A percentile compares a stretch with the other conserved stretches of the same genome.
These are phyloP conservation scores for Trametes sanguinea DNA, from an alignment of 768 basidiomycete species.

Conservation along the genomic window DNA sequence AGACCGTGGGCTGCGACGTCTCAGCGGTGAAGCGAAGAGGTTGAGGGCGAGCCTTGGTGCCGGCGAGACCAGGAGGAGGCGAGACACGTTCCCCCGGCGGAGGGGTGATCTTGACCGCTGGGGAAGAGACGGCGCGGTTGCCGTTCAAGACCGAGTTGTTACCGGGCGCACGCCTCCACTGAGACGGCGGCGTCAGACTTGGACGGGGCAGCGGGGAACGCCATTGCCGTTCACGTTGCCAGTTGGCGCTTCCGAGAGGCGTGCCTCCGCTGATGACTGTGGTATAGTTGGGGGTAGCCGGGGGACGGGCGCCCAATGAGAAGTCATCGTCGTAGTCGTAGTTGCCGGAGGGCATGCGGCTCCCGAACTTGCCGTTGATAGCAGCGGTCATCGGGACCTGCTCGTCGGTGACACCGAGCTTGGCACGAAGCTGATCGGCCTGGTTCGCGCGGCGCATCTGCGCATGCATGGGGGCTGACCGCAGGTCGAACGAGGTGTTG, in stretches of 20 bases:
- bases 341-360: slow-evolving; percentile 51
- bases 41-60: slow-evolving; percentile 54
- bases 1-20: slow-evolving; percentile 44
- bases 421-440: slow-evolving; percentile 64
- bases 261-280: slow-evolving; percentile 75
- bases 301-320: slow-evolving; percentile 34
- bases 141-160: slow-evolving; percentile 73
- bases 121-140: slow-evolving; percentile 55
- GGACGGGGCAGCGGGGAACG: slow-evolving; percentile 47
- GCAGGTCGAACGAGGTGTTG: slow-evolving; percentile 63
- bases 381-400: slow-evolving; percentile 81
- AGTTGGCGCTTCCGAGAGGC: slow-evolving; percentile 52
- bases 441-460: slow-evolving; percentile 71
- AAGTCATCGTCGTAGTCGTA: slow-evolving; percentile 46
- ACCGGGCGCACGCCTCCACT: slow-evolving; percentile 73
- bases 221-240: not conserved
- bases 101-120: slow-evolving; percentile 66
- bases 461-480: slow-evolving; percentile 52
- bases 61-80: slow-evolving; percentile 44
- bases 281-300: slow-evolving; percentile 61
- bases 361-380: slow-evolving; percentile 74
- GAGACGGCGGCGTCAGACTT: slow-evolving; percentile 80
- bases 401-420: slow-evolving; percentile 59
- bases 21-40: slow-evolving; percentile 48
- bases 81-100: slow-evolving; percentile 62